Evolutionary conservation across 768 basidiomycete species (phyloP).

Genomic region (Tylopilus subfusipes): DNA sequence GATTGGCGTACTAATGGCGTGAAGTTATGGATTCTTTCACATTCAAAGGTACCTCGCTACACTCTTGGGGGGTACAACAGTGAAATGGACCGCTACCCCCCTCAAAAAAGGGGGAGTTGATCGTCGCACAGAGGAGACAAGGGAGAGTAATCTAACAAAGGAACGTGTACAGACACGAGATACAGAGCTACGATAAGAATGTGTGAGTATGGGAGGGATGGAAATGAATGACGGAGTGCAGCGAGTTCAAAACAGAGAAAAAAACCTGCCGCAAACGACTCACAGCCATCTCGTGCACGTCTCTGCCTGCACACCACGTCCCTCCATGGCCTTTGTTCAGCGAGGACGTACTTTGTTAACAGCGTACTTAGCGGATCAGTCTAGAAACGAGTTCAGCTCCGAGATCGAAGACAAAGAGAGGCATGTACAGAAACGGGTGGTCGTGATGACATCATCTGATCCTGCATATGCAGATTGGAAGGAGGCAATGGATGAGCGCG

Average conservation of each 20-base stretch:
- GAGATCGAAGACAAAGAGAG: neutral
- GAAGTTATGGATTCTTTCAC: neutral
- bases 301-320: conserved; percentile 66
- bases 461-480: conserved; percentile 23
- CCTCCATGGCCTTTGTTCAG: conserved; percentile 69
- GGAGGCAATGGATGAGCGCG: conserved; percentile 30
- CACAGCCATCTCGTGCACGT: conserved; percentile 79
- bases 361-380: conserved; percentile 81
- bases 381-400: conserved; percentile 37
- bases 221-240: conserved; percentile 3
- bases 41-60: conserved; percentile 23
- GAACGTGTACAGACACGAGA: conserved; percentile 20
- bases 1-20: neutral
- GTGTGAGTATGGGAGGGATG: conserved; percentile 10
- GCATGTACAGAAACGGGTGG: conserved; percentile 5
- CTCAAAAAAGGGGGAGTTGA: conserved; percentile 1
- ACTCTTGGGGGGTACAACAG: conserved; percentile 20
- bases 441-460: conserved; percentile 2
- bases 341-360: conserved; percentile 80
- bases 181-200: conserved; percentile 18
- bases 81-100: conserved; percentile 13
- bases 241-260: conserved; percentile 5
- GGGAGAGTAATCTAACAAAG: conserved; percentile 15
- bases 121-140: conserved; percentile 25
- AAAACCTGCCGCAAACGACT: conserved; percentile 34